Base-by-base conservation (phyloP, 371 early-diverging fungal genomes). In the Capillidium heterosporum region DNA sequence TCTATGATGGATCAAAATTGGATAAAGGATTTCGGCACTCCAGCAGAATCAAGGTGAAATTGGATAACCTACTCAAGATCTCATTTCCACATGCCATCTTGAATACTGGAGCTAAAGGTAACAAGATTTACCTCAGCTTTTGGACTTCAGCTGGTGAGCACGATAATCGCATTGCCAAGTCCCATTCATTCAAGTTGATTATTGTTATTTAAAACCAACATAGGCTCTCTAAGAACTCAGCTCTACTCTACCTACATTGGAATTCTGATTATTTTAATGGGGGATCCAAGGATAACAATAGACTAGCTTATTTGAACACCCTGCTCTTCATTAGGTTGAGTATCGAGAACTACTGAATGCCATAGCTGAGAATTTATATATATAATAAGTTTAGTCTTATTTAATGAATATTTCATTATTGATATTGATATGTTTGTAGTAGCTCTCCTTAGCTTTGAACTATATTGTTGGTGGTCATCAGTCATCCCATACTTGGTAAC, bases 51-150 rank as follows among this genome's bases (percentile, higher is more conserved):
- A 65, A 66, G 46, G 40, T 3, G 10, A 74, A 76, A 48, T 76
- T 76, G 46, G 42, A 57, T 8, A 59, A 63, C 58, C 24, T 73
- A 43, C 48, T 48, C 21, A 59, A 53, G 27, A 77, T 75, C 59
- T 82, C 82, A 1, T 82, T 82, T 7, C 42, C 75, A 17, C 82
- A 84, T 65, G 81, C 76, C 60, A 71, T 82, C 11, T 35, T 35
- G 13, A 35, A 35, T 4, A 35, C 15, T 63, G 55, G 43, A 35
- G 7, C 35, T 35, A 15, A 23, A 19, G 7, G 19, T 23, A 44
- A 44, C 7, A 44, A 23, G 19, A 15, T 19, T 5, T 80, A 76
- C 62, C 74, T 72, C n/a, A 48, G 73, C 2, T 57, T 65, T 0
- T 62, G 73, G 23, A 27, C 74, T 27, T 62, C 64, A 46, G 72